These are phyloP conservation scores for Vaccinium corymbosum DNA, from an alignment of 148 eudicot species.

Conservation along the genomic window DNA sequence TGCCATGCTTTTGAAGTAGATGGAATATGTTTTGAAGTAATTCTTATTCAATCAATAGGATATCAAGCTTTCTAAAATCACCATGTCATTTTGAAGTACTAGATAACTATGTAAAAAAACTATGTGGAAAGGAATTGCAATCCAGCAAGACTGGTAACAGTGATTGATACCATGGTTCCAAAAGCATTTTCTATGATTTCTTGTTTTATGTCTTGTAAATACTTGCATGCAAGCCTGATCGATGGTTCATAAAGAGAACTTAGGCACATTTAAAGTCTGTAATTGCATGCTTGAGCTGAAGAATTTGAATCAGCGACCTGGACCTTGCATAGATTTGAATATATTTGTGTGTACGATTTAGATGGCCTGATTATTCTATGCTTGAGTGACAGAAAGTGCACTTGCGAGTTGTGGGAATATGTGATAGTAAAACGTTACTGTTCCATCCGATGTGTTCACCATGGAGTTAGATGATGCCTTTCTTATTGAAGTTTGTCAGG, in stretches of 20 bases:
- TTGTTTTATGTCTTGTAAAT: background rate
- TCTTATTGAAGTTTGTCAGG: slow-evolving; percentile 48
- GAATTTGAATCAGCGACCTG: slow-evolving; percentile 10
- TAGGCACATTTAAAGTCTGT: background rate
- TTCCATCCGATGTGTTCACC: slow-evolving; percentile 49
- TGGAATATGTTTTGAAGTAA: background rate
- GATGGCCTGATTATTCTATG: background rate
- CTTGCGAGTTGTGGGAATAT: slow-evolving; percentile 74
- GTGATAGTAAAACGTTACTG: slow-evolving; percentile 71
- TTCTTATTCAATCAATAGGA: background rate
- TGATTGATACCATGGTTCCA: background rate
- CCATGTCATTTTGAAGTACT: background rate
- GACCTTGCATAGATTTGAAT: background rate
- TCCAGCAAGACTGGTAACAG: background rate
- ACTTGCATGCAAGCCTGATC: background rate
- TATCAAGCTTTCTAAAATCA: background rate
- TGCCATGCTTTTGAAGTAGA: background rate
- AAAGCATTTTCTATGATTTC: background rate
- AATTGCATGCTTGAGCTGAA: background rate
- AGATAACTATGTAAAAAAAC: background rate
- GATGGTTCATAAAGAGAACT: background rate
- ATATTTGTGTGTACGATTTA: background rate
- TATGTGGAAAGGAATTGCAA: background rate
- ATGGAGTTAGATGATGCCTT: slow-evolving; percentile 70
- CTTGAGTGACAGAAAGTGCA: slow-evolving; percentile 49